Conservation (phyloP, 305 asterid species). For the Solanum hybrid region DNA sequence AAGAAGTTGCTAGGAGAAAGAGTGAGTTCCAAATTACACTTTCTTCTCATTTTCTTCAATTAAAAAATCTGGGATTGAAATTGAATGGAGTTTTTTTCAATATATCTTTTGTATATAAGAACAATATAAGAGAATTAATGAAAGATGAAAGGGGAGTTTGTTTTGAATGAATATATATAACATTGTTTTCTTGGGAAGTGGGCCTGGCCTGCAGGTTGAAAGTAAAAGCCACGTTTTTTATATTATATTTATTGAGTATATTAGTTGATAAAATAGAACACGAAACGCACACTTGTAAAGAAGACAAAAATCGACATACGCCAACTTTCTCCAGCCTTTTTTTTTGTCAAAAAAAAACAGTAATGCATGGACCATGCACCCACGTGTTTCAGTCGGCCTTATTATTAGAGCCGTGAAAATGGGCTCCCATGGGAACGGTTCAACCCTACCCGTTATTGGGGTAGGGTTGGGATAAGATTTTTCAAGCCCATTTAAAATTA, state of each 20-base stretch:
- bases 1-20: constrained; percentile 17
- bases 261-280: background rate
- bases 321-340: background rate
- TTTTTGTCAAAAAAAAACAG: background rate
- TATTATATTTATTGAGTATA: too few relatives aligned
- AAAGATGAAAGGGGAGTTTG: background rate
- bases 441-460: too few relatives aligned
- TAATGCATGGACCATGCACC: background rate
- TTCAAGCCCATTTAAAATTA: too few relatives aligned
- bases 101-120: too few relatives aligned
- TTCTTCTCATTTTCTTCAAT: too few relatives aligned
- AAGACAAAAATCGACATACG: background rate
- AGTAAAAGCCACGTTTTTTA: background rate
- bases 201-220: background rate
- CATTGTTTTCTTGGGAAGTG: background rate
- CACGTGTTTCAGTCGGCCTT: background rate
- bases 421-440: too few relatives aligned
- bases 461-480: too few relatives aligned
- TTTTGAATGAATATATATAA: too few relatives aligned
- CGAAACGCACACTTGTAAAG: background rate
- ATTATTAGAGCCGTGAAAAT: too few relatives aligned
- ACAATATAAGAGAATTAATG: background rate
- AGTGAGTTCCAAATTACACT: too few relatives aligned
- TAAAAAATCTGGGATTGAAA: too few relatives aligned
- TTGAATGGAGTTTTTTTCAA: background rate